Percentiles rank a stretch among this genome's conserved stretches.
Conservation (phyloP, 2,329 filamentous ascomycete genomes). For the Tolypocladium cylindrosporum region DNA sequence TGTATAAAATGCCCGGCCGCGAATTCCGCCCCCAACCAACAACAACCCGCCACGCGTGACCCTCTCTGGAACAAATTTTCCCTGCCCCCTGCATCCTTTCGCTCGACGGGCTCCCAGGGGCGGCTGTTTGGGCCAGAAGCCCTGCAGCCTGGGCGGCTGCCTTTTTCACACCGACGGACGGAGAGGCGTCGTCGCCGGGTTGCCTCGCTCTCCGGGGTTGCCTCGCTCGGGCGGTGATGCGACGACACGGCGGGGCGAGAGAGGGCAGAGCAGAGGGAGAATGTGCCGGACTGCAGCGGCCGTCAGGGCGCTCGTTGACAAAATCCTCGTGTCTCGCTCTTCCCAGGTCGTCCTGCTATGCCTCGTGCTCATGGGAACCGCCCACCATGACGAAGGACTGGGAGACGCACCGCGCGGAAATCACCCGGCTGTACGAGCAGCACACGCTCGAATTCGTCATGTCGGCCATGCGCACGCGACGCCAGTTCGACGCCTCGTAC, state of each 20-base stretch:
- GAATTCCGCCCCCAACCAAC: neutral
- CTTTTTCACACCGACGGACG: neutral
- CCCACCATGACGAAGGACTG: constrained; percentile 15
- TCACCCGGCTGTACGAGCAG: constrained; percentile 29
- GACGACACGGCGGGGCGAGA: neutral
- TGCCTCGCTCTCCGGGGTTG: neutral
- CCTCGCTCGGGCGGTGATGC: neutral
- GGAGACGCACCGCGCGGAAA: constrained; percentile 23
- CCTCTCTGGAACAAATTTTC: too few relatives aligned
- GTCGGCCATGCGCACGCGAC: constrained; percentile 23
- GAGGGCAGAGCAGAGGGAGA: too few relatives aligned
- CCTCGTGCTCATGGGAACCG: neutral
- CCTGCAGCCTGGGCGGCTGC: neutral
- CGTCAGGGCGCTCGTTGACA: neutral
- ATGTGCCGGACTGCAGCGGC: neutral
- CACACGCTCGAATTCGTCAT: constrained; percentile 30
- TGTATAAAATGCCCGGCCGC: neutral
- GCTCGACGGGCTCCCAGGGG: neutral
- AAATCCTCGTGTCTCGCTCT: neutral
- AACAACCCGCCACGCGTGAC: neutral
- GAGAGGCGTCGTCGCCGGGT: neutral
- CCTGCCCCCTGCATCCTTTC: neutral
- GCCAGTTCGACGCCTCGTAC: neutral
- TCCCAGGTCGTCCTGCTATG: neutral
- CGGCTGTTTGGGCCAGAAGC: neutral